phyloP scores from a whole-genome alignment of 2,329 filamentous ascomycete species.

The Myriosclerotinia scirpicola region DNA sequence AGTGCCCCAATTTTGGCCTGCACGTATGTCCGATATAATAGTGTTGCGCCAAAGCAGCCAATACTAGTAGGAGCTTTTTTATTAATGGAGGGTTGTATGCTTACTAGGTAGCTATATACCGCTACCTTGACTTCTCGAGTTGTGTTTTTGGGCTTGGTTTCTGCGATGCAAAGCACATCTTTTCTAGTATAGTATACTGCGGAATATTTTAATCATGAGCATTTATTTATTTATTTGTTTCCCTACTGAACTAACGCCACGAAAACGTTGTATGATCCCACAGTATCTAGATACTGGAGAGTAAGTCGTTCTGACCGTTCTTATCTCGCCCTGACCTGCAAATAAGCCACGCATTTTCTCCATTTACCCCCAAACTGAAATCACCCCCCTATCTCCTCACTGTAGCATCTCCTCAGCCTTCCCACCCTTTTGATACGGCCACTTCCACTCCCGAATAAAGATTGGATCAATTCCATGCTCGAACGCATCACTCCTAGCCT shows the following conservation, averaged over 20 bases:
- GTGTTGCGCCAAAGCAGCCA: too few species aligned
- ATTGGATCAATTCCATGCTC: slow-evolving; percentile 68
- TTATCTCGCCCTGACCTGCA: not conserved
- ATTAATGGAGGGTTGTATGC: too few species aligned
- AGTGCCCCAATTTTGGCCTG: too few species aligned
- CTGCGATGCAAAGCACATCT: too few species aligned
- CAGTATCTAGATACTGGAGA: not conserved
- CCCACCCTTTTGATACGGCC: slow-evolving; percentile 33
- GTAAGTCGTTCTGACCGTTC: not conserved
- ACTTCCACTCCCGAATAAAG: slow-evolving; percentile 36
- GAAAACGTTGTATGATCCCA: not conserved
- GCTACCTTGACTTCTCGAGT: too few species aligned
- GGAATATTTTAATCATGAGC: too few species aligned
- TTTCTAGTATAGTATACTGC: not conserved
- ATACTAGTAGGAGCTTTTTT: too few species aligned
- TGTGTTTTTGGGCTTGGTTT: too few species aligned
- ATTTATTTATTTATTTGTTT: not conserved
- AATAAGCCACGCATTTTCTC: not conserved
- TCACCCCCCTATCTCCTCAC: not conserved
- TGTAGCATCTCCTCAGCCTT: slow-evolving; percentile 12
- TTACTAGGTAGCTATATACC: too few species aligned
- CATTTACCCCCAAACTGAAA: not conserved
- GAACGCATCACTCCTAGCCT: slow-evolving; percentile 63
- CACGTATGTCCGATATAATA: too few species aligned
- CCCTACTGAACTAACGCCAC: not conserved